phyloP scores from a whole-genome alignment of 352 stramenopile species.

The Chloridella minuta region DNA sequence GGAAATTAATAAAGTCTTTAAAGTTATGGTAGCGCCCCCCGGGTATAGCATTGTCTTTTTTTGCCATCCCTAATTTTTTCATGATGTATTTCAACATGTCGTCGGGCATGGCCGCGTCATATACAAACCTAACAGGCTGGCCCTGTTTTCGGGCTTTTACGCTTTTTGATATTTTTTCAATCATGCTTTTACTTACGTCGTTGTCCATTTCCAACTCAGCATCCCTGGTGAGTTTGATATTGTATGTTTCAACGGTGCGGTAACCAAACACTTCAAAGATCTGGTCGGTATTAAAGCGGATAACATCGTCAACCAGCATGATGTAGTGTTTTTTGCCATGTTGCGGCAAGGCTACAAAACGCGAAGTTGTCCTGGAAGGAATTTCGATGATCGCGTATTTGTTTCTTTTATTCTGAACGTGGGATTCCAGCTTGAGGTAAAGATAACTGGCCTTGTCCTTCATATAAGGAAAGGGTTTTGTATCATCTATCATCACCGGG shows the following conservation, averaged over 20 bases:
- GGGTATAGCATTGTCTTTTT: not conserved
- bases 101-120: not conserved
- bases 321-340: not conserved
- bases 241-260: not conserved
- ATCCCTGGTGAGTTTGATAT: not conserved
- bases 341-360: not conserved
- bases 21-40: not conserved
- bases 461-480: not conserved
- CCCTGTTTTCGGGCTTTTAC: not conserved
- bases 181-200: not conserved
- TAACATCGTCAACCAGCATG: not conserved
- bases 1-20: slow-evolving; percentile 9
- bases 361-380: not conserved
- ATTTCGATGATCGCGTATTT: not conserved
- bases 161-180: not conserved
- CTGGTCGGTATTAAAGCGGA: not conserved
- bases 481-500: not conserved
- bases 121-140: not conserved
- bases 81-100: not conserved
- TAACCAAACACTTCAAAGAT: not conserved
- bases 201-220: not conserved
- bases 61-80: not conserved
- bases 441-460: not conserved
- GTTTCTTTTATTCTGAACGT: not conserved
- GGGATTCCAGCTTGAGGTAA: not conserved